These are phyloP conservation scores for Tylopilus balloui DNA, from an alignment of 768 basidiomycete genomes.

Conservation along the genomic window DNA sequence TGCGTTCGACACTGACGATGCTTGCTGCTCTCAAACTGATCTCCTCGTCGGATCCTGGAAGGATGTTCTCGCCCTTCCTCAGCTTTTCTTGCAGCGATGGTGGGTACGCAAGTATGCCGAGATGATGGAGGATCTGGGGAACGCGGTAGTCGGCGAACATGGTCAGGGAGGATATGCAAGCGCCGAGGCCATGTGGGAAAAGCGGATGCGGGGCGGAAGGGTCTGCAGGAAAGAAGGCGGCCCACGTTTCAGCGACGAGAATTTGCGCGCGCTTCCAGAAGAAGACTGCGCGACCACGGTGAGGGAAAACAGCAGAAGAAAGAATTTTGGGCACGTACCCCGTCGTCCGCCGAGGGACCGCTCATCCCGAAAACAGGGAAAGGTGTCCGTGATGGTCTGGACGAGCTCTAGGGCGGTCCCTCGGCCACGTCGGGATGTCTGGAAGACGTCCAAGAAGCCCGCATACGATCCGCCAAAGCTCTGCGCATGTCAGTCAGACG, in stretches of 20 bases:
- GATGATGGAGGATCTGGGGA: conserved; percentile 85
- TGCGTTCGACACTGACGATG: conserved; percentile 71
- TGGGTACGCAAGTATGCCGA: conserved; percentile 72
- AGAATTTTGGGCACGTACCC: conserved; percentile 37
- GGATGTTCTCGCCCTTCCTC: conserved; percentile 39
- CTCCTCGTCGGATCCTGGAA: conserved; percentile 62
- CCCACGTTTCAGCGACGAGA: conserved; percentile 87
- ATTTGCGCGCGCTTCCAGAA: conserved; percentile 93
- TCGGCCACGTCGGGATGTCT: conserved; percentile 43
- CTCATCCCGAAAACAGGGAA: conserved; percentile 78
- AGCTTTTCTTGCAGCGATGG: conserved; percentile 52
- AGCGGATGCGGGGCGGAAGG: conserved; percentile 55
- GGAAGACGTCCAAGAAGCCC: conserved; percentile 61
- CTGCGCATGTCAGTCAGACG: conserved; percentile 32
- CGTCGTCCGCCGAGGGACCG: conserved; percentile 49
- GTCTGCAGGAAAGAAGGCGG: conserved; percentile 73
- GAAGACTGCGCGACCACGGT: conserved; percentile 43
- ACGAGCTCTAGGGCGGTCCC: conserved; percentile 74
- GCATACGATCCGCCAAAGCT: conserved; percentile 67
- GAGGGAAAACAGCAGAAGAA: background rate
- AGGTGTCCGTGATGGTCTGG: conserved; percentile 60
- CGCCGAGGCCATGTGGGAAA: conserved; percentile 55
- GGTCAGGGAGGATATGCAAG: conserved; percentile 67
- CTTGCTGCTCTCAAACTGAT: conserved; percentile 77
- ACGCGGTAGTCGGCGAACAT: conserved; percentile 96